Evolutionary conservation across 2,329 filamentous ascomycete species (phyloP).

Genomic region (Bisporella sp.): DNA sequence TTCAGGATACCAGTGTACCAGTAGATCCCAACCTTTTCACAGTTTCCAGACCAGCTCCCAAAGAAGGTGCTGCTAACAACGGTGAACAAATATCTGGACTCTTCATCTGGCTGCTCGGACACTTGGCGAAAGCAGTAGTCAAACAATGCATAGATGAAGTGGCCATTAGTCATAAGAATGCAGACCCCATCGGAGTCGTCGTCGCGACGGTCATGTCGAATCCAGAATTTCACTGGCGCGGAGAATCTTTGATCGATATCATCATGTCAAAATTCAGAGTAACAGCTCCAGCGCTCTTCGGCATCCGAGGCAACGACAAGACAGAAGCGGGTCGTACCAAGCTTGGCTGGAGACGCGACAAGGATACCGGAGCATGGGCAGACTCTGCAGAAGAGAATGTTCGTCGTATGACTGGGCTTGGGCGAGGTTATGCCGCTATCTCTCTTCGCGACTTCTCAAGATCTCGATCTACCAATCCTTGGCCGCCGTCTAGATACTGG

Average conservation of each 20-base stretch:
- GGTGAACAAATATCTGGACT: slow-evolving; percentile 51
- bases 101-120: slow-evolving; percentile 69
- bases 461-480: slow-evolving; percentile 61
- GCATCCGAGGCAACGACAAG: slow-evolving; percentile 68
- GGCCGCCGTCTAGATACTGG: slow-evolving; percentile 80
- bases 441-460: slow-evolving; percentile 76
- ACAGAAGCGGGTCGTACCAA: slow-evolving; percentile 58
- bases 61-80: slow-evolving; percentile 43
- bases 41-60: slow-evolving; percentile 36
- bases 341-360: slow-evolving; percentile 64
- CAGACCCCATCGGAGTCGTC: slow-evolving; percentile 74
- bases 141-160: slow-evolving; percentile 64
- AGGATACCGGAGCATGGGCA: slow-evolving; percentile 41
- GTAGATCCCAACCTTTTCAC: slow-evolving; percentile 51
- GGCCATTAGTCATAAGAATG: slow-evolving; percentile 54
- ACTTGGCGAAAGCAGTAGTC: slow-evolving; percentile 67
- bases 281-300: slow-evolving; percentile 79
- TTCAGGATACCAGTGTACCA: slow-evolving; percentile 43
- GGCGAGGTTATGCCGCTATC: slow-evolving; percentile 76
- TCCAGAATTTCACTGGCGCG: slow-evolving; percentile 59
- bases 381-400: slow-evolving; percentile 63
- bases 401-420: slow-evolving; percentile 77
- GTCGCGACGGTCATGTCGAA: slow-evolving; percentile 68
- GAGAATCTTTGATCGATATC: slow-evolving; percentile 68
- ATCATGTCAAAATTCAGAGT: slow-evolving; percentile 80